A percentile compares a stretch with the other conserved stretches of the same genome.
These are phyloP conservation scores for Cytospora mali DNA, from an alignment of 2,329 filamentous ascomycete genomes.

Conservation along the genomic window DNA sequence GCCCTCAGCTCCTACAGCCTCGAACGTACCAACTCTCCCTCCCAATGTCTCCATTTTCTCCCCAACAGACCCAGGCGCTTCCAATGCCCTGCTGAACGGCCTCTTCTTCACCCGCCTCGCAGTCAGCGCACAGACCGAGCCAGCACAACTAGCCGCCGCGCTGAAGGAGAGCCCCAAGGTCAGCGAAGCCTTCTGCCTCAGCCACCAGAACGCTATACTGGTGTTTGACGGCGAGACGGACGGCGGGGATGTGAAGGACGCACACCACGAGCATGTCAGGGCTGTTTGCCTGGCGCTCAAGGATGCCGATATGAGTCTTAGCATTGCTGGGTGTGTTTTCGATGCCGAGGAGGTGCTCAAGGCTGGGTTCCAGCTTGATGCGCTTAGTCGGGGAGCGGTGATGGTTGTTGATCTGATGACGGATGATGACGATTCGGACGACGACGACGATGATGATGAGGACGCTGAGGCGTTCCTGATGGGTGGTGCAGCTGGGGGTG, in stretches of 20 bases:
- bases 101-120: constrained; percentile 31
- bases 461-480: constrained; percentile 26
- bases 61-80: constrained; percentile 15
- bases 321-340: constrained; percentile 32
- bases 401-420: constrained; percentile 32
- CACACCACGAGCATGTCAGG: constrained; percentile 33
- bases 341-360: constrained; percentile 27
- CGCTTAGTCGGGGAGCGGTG: constrained; percentile 29
- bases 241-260: constrained; percentile 25
- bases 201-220: constrained; percentile 28
- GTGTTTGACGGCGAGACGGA: constrained; percentile 28
- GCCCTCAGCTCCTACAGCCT: background rate
- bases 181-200: constrained; percentile 29
- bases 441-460: constrained; percentile 20
- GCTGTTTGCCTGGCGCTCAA: constrained; percentile 31
- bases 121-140: constrained; percentile 26
- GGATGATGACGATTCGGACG: constrained; percentile 28
- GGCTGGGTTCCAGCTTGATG: constrained; percentile 33
- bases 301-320: constrained; percentile 31
- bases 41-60: constrained; percentile 33
- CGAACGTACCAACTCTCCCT: constrained; percentile 24
- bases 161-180: constrained; percentile 14
- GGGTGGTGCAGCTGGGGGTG: constrained; percentile 13
- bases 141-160: constrained; percentile 23
- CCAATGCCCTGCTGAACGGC: constrained; percentile 27